A percentile compares a stretch with the other conserved stretches of the same genome.
phyloP scores from a whole-genome alignment of 768 basidiomycete genomes.

The Serendipita vermifera region DNA sequence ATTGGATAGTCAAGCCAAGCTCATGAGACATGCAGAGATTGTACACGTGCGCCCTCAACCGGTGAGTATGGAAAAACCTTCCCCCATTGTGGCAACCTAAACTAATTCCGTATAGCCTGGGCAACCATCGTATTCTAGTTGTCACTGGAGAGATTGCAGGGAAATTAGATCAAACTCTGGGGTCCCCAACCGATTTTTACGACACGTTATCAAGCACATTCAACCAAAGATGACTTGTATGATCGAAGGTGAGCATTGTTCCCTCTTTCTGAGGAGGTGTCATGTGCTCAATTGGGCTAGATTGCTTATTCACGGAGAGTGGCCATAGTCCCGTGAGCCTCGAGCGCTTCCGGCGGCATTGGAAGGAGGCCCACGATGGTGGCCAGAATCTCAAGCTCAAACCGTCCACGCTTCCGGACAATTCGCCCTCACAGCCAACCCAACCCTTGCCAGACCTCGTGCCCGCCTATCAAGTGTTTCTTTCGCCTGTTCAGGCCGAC shows the following conservation, averaged over 20 bases:
- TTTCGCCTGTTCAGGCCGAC: background rate
- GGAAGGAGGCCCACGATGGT: background rate
- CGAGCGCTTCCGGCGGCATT: background rate
- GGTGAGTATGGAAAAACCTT: background rate
- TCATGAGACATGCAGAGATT: background rate
- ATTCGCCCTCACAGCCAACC: background rate
- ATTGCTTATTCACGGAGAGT: background rate
- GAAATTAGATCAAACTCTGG: slow-evolving; percentile 14
- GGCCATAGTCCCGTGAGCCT: background rate
- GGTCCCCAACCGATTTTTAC: no score
- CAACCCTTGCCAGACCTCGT: background rate
- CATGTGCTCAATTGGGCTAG: slow-evolving; percentile 19
- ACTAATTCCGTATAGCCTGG: slow-evolving; percentile 17
- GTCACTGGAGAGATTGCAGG: slow-evolving; percentile 14
- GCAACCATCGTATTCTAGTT: slow-evolving; percentile 20
- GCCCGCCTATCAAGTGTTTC: background rate
- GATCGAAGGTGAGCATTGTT: slow-evolving; percentile 11
- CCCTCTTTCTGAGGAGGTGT: slow-evolving; percentile 25
- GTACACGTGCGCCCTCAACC: background rate
- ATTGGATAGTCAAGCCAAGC: background rate
- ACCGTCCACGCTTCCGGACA: background rate
- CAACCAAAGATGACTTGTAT: slow-evolving; percentile 11
- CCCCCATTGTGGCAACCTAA: background rate
- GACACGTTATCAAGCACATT: no score
- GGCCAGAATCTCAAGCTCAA: background rate